Conservation (phyloP, 2,329 filamentous ascomycete genomes). For the Epichloe scottii region DNA sequence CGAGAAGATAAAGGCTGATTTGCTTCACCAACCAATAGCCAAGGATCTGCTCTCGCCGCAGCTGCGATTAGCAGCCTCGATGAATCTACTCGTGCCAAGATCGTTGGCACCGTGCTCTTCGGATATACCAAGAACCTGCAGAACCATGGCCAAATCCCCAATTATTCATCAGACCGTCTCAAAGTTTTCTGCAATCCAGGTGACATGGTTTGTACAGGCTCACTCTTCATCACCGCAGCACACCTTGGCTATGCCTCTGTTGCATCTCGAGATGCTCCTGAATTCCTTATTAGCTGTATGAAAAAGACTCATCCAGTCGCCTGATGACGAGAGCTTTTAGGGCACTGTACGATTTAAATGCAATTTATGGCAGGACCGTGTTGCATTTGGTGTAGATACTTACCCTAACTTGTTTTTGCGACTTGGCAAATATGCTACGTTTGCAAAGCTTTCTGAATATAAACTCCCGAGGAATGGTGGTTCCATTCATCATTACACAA, state of each 20-base stretch:
- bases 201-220: constrained; percentile 26
- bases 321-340: no score
- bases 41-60: constrained; percentile 32
- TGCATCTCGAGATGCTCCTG: constrained; percentile 11
- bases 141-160: constrained; percentile 25
- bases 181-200: constrained; percentile 25
- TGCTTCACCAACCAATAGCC: constrained; percentile 8
- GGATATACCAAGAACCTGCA: constrained; percentile 32
- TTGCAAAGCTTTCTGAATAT: background rate
- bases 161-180: constrained; percentile 21
- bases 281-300: constrained; percentile 8
- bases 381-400: no score
- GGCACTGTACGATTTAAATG: no score
- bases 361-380: no score
- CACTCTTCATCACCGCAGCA: constrained; percentile 21
- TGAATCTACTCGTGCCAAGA: constrained; percentile 18
- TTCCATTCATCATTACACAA: background rate
- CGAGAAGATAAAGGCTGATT: background rate
- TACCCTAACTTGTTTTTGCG: no score
- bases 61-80: constrained; percentile 24
- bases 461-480: no score
- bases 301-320: no score
- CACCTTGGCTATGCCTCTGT: constrained; percentile 20
- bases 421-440: background rate
- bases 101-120: constrained; percentile 25